phyloP scores from a whole-genome alignment of 2,329 filamentous ascomycete species.

The Metarhizium robertsii region DNA sequence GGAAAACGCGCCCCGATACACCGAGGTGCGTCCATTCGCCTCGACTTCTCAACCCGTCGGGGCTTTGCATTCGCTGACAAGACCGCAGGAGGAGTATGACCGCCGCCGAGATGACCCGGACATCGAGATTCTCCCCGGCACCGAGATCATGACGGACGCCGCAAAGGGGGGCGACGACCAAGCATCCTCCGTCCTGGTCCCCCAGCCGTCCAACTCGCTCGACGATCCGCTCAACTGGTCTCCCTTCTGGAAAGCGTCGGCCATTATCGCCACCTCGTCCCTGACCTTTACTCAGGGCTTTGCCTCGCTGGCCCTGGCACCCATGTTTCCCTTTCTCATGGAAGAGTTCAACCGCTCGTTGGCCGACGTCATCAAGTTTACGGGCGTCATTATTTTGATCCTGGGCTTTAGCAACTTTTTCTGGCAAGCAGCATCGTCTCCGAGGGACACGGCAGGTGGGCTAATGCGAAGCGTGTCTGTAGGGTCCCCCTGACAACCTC shows the following conservation, averaged over 20 bases:
- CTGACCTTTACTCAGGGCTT: background rate
- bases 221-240: background rate
- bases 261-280: background rate
- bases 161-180: background rate
- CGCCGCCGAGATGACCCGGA: background rate
- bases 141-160: background rate
- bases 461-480: background rate
- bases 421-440: background rate
- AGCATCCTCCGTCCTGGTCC: background rate
- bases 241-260: background rate
- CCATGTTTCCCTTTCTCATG: background rate
- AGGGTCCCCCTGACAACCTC: background rate
- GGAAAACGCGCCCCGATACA: too few relatives aligned
- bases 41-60: too few relatives aligned
- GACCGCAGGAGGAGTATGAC: conserved; percentile 7
- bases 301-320: background rate
- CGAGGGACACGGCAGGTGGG: too few relatives aligned
- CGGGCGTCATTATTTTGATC: background rate
- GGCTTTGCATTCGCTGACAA: too few relatives aligned
- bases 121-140: background rate
- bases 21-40: too few relatives aligned
- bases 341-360: background rate
- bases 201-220: background rate
- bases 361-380: background rate
- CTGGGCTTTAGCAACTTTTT: background rate